These are phyloP conservation scores for Nepenthes mirabilis DNA, from an alignment of 148 eudicot species.

Conservation along the genomic window DNA sequence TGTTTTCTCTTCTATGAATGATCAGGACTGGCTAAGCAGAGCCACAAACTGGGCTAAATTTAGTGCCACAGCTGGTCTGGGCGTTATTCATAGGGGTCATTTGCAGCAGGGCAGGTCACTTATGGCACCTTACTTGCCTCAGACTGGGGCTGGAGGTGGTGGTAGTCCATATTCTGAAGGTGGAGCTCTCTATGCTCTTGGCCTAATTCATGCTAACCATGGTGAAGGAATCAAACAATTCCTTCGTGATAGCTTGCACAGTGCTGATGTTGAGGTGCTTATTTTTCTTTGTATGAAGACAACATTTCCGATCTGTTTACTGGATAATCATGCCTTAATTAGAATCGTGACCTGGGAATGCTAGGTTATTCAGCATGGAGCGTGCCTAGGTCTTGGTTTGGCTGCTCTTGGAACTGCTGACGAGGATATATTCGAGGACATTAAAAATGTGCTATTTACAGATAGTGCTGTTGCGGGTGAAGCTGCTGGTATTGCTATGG, in stretches of 20 bases:
- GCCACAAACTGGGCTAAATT: constrained; percentile 99
- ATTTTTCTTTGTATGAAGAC: not conserved
- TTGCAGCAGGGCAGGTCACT: constrained; percentile 91
- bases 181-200: constrained; percentile 92
- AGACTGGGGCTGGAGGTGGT: constrained; percentile 85
- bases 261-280: constrained; percentile 78
- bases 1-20: constrained; percentile 5
- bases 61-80: constrained; percentile 97
- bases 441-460: constrained; percentile 78
- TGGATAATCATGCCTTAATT: not conserved
- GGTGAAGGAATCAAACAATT: constrained; percentile 96
- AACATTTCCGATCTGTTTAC: not conserved
- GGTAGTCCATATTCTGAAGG: constrained; percentile 99
- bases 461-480: constrained; percentile 99
- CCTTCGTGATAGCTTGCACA: constrained; percentile 81
- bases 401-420: constrained; percentile 97
- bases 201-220: constrained; percentile 96
- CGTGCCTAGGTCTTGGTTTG: constrained; percentile 89
- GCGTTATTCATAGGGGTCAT: constrained; percentile 93
- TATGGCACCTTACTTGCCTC: constrained; percentile 98
- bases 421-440: constrained; percentile 80
- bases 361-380: constrained; percentile 98
- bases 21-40: constrained; percentile 95
- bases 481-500: constrained; percentile 98
- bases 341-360: constrained; percentile 4